Evolutionary conservation across 2,329 filamentous ascomycete species (phyloP), one percentile per base, ranked within the genome.

Genomic region (Leptographium lundbergii): DNA sequence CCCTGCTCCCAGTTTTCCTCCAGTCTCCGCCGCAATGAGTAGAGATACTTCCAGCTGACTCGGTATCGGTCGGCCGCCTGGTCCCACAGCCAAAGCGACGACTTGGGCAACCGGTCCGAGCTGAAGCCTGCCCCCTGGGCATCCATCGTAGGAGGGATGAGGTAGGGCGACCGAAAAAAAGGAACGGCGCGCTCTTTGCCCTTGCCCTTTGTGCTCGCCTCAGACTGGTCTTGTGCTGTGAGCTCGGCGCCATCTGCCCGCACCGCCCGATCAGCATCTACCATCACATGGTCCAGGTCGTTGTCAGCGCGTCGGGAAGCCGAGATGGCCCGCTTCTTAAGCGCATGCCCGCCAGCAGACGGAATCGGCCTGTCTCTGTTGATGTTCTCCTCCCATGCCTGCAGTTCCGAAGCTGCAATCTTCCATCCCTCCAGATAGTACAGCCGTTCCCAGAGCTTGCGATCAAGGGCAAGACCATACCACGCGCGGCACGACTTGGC

Each of bases 1-100:
- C 89, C 91, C 24, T 85, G 80, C 61, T 89, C 84, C 94, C 94
- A 99, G 69, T 99, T 97, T 9, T 86, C 84, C 72, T 99, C 94
- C 17, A 99, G 75, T 25, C 85, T 81, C 59, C 86, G 81, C 61
- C 94, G 86, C 76, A 96, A 89, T 64, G 89, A 89, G 73, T 96
- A 99, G 1, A 99, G 77, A 69, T 94, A 89, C 57, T 91, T 88
- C 91, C 92, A 99, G 71, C 95, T 96, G 54, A 97, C 75, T 66
- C 83, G 87, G 60, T 85, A 79, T 53, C 71, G 70, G 68, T 68
- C 77, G 67, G 67, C 76, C 62, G 65, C 70, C 22, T 67, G 67
- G 64, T 78, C 81, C 75, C 76, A 84, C 61, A 68, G 71, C 75
- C 75, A 84, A 45, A 78, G 72, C 9, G 73, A 72, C 1, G 79